phyloP scores from a whole-genome alignment of 2,329 filamentous ascomycete genomes.

The Pyrenophora seminiperda region DNA sequence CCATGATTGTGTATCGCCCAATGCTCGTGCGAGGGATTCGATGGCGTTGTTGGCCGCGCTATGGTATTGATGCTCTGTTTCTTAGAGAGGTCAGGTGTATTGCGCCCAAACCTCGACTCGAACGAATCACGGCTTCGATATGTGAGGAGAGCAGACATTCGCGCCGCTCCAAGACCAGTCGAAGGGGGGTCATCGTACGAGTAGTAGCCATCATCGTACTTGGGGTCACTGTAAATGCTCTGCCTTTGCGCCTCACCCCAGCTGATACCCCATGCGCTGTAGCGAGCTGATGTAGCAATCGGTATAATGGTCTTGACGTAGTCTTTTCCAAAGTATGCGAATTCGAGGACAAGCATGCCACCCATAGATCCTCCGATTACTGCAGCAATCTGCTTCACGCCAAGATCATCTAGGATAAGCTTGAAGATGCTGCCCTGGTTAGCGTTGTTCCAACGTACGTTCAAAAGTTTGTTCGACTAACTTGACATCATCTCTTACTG shows the following conservation, averaged over 20 bases:
- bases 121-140: conserved; percentile 98
- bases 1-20: conserved; percentile 61
- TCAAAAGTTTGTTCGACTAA: conserved; percentile 53
- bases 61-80: conserved; percentile 79
- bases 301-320: conserved; percentile 82
- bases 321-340: conserved; percentile 86
- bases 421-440: conserved; percentile 68
- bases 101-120: conserved; percentile 91
- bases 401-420: conserved; percentile 77
- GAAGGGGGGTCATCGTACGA: conserved; percentile 82
- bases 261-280: conserved; percentile 89
- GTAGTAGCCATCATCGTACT: conserved; percentile 98
- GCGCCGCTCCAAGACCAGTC: conserved; percentile 86
- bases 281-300: conserved; percentile 81
- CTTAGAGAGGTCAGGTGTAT: conserved; percentile 83
- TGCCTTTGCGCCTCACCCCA: conserved; percentile 89
- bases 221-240: conserved; percentile 96
- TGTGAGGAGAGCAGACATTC: conserved; percentile 94
- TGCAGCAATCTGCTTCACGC: conserved; percentile 76
- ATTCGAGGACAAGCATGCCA: conserved; percentile 89
- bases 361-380: conserved; percentile 86
- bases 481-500: conserved; percentile 94
- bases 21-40: conserved; percentile 50
- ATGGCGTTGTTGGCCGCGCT: conserved; percentile 54
- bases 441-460: conserved; percentile 6